Base-by-base conservation (phyloP, 176 grass and related monocot genomes). In the Carex scoparia region DNA sequence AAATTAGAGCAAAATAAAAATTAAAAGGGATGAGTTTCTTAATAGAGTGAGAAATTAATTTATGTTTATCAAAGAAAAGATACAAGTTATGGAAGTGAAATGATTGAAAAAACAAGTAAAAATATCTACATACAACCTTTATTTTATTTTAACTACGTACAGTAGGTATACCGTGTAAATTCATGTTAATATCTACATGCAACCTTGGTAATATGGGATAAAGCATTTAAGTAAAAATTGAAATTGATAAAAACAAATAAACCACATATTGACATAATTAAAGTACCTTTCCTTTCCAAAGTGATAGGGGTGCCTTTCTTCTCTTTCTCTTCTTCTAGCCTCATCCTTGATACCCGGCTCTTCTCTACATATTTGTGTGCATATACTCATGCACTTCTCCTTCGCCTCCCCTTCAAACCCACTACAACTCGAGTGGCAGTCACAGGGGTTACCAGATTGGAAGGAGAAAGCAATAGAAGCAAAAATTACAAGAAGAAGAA, bases 261-360 rank as follows among this genome's bases (percentile, higher is more conserved):
- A 28, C 18, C 46, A 23, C 42, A 53, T 42, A 75, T 3, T 4
- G 7, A 48, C 42, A 75, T 51, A 1, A 48, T 32, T 12, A 18
- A 9, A 37, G 53, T 82, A 83, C 23, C 92, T 91, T 88, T 94
- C 92, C 83, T 84, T 85, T 14, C 92, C 87, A 83, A 84, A 94
- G 79, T 91, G 83, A 86, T 88, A 94, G 14, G 87, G 89, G 32
- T 76, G 55, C 68, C 68, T 71, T 63, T 23, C 68, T 5, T 64
- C 66, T 70, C 82, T 76, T 54, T 54, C 74, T 46, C 51, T 57
- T 30, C 86, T 63, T 65, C 69, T 32, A 40, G 18, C 49, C 84
- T 61, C 23, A 65, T 87, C 54, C 35, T 4, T 37, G 2, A 57
- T 11, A 2, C n/a, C 10, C 0, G 3, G 57, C 12, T 80, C 51